Evolutionary conservation across 495 filamentous ascomycete genomes (phyloP), one percentile per base, ranked within the genome.

Genomic region (Aspergillus campestris): DNA sequence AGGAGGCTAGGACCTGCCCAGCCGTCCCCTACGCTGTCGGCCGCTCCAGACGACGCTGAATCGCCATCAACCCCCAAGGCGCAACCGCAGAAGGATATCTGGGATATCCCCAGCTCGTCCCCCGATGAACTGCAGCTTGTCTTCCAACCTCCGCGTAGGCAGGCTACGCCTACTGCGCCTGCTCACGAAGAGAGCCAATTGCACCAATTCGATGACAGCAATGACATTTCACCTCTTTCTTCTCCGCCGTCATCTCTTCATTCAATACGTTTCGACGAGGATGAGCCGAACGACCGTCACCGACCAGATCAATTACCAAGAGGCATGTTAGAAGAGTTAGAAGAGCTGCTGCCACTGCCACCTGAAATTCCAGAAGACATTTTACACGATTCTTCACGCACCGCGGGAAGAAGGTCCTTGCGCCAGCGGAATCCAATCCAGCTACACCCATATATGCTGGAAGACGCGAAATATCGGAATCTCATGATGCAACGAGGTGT

Each of bases 401-500:
- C 65, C 35, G 50, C 42, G 24, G 55, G 60, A 42, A 60, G 70
- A 38, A 24, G 18, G 18, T 75, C 67, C 27, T 60, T 90, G 11
- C 73, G 86, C 28, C 75, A 83, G 18, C 72, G 86, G 43, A 87
- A 86, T 44, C 78, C 83, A 3, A 87, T 87, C 30, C 86, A 90
- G 55, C 61, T 87, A 40, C 82, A 86, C 50, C 85, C 85, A 0
- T 89, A 87, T 56, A 58, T 77, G 2, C 53, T 84, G 5, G 85
- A 89, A 52, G 73, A 73, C 51, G 82, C 73, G n/a, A 76, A 77
- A 45, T 87, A 88, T 56, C 68, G 72, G 14, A 73, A 56, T 7
- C 67, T 71, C 7, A 73, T 86, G 58, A 79, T 74, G 43, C 75
- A 75, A 6, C 65, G 80, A 34, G 84, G 84, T 0, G 47, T 87